Evolutionary conservation across 768 basidiomycete species (phyloP).

Genomic region (Holtermanniella nyarrowii): DNA sequence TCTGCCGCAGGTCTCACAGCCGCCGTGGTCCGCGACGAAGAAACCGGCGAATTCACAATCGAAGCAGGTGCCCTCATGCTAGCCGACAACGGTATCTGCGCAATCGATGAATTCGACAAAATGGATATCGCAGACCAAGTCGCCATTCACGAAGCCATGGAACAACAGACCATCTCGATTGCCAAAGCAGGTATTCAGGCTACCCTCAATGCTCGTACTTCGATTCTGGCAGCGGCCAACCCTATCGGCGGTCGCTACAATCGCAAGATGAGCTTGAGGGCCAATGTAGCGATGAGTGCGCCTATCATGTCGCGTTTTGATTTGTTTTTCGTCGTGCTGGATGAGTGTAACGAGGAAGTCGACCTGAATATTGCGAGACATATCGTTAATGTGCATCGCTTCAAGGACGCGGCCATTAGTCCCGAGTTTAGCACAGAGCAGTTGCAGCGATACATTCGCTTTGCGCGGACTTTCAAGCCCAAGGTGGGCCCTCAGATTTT

Average conservation of each 20-base stretch:
- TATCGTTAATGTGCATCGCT: constrained; percentile 94
- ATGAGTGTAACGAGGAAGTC: constrained; percentile 87
- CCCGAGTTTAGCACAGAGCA: constrained; percentile 98
- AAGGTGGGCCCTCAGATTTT: constrained; percentile 52
- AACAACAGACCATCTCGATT: constrained; percentile 98
- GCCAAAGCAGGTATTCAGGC: constrained; percentile 99
- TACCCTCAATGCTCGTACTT: constrained; percentile 92
- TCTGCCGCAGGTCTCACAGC: constrained; percentile 98
- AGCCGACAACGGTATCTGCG: constrained; percentile 97
- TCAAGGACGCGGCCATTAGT: constrained; percentile 84
- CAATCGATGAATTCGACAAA: constrained; percentile 99
- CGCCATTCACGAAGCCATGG: constrained; percentile 99
- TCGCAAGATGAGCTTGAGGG: constrained; percentile 77
- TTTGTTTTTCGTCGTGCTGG: constrained; percentile 93
- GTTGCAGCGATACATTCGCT: constrained; percentile 90
- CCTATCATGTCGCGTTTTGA: constrained; percentile 99
- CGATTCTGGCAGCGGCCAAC: constrained; percentile 95
- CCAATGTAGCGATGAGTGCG: constrained; percentile 93
- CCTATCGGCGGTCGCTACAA: constrained; percentile 96
- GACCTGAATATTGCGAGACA: constrained; percentile 91
- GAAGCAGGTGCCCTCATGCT: constrained; percentile 99
- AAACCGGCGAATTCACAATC: constrained; percentile 98
- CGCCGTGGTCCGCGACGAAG: constrained; percentile 95
- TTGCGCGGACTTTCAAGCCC: constrained; percentile 92
- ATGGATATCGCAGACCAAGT: constrained; percentile 99